Conservation (phyloP, 805 yeast species). For the Metschnikowia shivogae region DNA sequence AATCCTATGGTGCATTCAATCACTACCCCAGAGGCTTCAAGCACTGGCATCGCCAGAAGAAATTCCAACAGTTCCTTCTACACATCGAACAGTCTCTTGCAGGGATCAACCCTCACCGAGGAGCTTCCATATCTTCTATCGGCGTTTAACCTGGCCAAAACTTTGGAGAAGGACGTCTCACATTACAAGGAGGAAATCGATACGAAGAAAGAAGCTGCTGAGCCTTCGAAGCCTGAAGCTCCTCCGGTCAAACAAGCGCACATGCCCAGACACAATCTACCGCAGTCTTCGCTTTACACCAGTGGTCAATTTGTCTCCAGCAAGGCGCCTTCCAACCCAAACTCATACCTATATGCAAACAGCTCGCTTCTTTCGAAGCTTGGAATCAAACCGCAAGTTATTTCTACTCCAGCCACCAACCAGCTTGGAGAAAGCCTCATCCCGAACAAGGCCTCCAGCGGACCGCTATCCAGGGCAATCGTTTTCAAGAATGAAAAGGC, state of each 20-base stretch:
- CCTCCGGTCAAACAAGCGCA: slow-evolving; percentile 14
- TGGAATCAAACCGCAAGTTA: slow-evolving; percentile 41
- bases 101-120: slow-evolving; percentile 53
- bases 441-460: slow-evolving; percentile 3
- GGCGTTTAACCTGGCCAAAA: slow-evolving; percentile 62
- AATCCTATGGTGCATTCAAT: slow-evolving; percentile 41
- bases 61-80: slow-evolving; percentile 25
- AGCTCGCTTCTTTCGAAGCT: slow-evolving; percentile 34
- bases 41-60: slow-evolving; percentile 16
- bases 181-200: slow-evolving; percentile 12
- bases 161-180: slow-evolving; percentile 44
- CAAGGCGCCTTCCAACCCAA: slow-evolving; percentile 17
- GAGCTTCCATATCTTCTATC: slow-evolving; percentile 63
- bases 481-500: not conserved
- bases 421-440: slow-evolving; percentile 7
- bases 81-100: slow-evolving; percentile 36
- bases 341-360: slow-evolving; percentile 33
- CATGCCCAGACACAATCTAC: slow-evolving; percentile 26
- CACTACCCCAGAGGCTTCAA: slow-evolving; percentile 17
- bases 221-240: not conserved
- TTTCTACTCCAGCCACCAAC: slow-evolving; percentile 27
- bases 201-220: not conserved
- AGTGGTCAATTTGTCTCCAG: slow-evolving; percentile 28
- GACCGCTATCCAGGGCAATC: not conserved
- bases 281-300: slow-evolving; percentile 31